Conservation (phyloP, 192 early-diverging fungal genomes). For the Coemansia sp. region DNA sequence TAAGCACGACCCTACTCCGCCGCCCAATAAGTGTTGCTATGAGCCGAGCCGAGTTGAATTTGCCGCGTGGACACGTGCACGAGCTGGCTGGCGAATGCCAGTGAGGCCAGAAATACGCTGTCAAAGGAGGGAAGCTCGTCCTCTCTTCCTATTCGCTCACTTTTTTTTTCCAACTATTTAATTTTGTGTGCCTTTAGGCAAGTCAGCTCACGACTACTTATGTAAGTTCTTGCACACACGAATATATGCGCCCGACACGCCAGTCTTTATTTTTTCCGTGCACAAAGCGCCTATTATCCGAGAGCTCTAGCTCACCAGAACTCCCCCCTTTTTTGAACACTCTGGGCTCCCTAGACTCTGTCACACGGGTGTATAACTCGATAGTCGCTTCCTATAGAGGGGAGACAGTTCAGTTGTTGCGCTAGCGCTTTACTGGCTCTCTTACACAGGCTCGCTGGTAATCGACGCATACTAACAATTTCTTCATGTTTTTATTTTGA, state of each 20-base stretch:
- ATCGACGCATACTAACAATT: not conserved
- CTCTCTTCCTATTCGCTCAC: slow-evolving; percentile 31
- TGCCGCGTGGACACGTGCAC: slow-evolving; percentile 5
- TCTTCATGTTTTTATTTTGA: not conserved
- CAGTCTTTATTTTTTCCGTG: not conserved
- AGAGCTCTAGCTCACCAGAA: too few species aligned
- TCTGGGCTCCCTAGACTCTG: not conserved
- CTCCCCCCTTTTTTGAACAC: not conserved
- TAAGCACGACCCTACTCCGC: not conserved
- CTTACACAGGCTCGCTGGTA: not conserved
- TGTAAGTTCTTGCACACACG: not conserved
- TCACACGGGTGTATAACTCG: not conserved
- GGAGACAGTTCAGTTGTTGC: not conserved
- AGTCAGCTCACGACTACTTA: not conserved
- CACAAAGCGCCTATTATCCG: too few species aligned
- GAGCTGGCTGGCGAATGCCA: slow-evolving; percentile 7
- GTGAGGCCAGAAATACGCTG: not conserved
- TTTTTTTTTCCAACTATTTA: slow-evolving; percentile 11
- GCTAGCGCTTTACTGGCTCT: not conserved
- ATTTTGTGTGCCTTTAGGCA: slow-evolving; percentile 1
- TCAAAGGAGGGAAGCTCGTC: not conserved
- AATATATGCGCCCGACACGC: not conserved
- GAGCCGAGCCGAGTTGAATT: not conserved
- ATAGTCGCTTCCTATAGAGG: not conserved
- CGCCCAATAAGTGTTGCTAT: not conserved